Evolutionary conservation across 495 filamentous ascomycete genomes (phyloP), one percentile per base, ranked within the genome.

Genomic region (Polyplosphaeria fusca): DNA sequence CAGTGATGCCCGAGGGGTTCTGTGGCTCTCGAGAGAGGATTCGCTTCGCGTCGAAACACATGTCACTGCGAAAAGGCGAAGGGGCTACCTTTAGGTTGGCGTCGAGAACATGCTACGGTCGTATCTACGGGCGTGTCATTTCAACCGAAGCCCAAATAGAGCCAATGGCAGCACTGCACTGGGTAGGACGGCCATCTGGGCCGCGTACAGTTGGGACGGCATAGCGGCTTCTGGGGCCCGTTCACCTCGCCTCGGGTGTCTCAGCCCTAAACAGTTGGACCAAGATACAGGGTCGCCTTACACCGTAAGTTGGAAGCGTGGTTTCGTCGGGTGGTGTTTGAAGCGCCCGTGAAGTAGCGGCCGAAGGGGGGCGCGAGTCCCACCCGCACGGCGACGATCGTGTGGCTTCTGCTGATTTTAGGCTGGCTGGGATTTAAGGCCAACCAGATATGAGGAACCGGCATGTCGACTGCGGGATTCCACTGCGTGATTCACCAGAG

Each of bases 401-500:
- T 22, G 56, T 60, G 55, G 61, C 61, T 44, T 52, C 42, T 42
- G 38, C n/a, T 22, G 57, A 41, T 53, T 54, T 48, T 47, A 42
- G 48, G 41, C 57, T 43, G 48, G 28, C n/a, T 11, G 43, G 22
- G 49, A 19, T n/a, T 18, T 22, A 12, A 49, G 57, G 54, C 57
- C 57, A 60, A 60, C 57, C 57, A 60, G 20, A 47, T 20, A 40
- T 18, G 20, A 1, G 16, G 45, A 49, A 40, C 57, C 46, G 35
- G 50, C 50, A 41, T 47, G 2, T 52, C 26, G 3, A 47, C 39
- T 38, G 41, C 32, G 35, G 30, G n/a, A 46, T 7, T 25, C 23
- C 45, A 24, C 25, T 37, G 14, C 18, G 30, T 51, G 43, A 43
- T 39, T 44, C 50, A 51, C 25, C 43, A 42, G 12, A 27, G 46